A percentile compares a stretch with the other conserved stretches of the same genome.
Conservation (phyloP, 1,284 basidiomycete genomes). For the Mycosarcoma mackinlayi region DNA sequence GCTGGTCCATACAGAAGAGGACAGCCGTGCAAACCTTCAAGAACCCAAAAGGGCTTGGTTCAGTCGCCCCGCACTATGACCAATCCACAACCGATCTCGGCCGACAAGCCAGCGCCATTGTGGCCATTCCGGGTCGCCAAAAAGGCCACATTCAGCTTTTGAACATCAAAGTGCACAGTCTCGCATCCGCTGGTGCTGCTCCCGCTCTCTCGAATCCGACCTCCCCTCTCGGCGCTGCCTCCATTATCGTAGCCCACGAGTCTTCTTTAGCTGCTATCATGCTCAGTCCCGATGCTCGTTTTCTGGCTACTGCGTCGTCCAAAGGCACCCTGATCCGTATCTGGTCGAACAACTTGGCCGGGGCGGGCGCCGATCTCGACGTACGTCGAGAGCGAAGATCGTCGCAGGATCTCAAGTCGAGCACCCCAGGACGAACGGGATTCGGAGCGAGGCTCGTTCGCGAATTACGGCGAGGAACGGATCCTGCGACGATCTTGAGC, state of each 20-base stretch:
- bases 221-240: slow-evolving; percentile 38
- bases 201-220: slow-evolving; percentile 3
- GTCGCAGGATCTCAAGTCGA: neutral
- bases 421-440: slow-evolving; percentile 31
- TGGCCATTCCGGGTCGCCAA: slow-evolving; percentile 57
- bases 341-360: slow-evolving; percentile 42
- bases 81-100: neutral
- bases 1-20: slow-evolving; percentile 47
- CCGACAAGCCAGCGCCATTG: slow-evolving; percentile 15
- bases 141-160: slow-evolving; percentile 60
- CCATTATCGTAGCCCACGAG: slow-evolving; percentile 60
- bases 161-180: slow-evolving; percentile 15
- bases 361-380: neutral
- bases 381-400: neutral
- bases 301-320: slow-evolving; percentile 55
- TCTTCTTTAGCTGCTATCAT: slow-evolving; percentile 47
- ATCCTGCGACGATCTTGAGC: slow-evolving; percentile 56
- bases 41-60: slow-evolving; percentile 39
- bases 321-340: slow-evolving; percentile 58
- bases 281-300: slow-evolving; percentile 41
- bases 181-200: neutral
- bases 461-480: slow-evolving; percentile 58
- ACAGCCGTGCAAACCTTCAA: slow-evolving; percentile 42
- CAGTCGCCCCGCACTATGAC: slow-evolving; percentile 23
- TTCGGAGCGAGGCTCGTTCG: slow-evolving; percentile 41